Evolutionary conservation across 768 basidiomycete genomes (phyloP).

Genomic region (Floccularia luteovirens): DNA sequence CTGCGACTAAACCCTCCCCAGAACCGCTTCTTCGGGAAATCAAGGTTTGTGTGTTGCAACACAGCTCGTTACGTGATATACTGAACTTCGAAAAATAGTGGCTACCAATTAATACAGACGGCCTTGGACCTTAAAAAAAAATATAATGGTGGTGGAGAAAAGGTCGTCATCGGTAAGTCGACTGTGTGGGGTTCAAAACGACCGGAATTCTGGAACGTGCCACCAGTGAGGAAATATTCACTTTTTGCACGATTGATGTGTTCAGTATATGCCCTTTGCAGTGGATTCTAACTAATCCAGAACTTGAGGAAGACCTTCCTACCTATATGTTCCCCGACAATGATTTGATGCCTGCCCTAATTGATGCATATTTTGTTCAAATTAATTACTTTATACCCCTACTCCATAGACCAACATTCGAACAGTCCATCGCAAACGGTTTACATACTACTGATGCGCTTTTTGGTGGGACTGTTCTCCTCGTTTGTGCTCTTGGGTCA

Average conservation of each 20-base stretch:
- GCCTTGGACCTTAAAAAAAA: slow-evolving; percentile 53
- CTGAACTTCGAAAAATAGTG: slow-evolving; percentile 27
- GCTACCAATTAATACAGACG: slow-evolving; percentile 41
- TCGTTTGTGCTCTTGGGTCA: slow-evolving; percentile 63
- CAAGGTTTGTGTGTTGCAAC: slow-evolving; percentile 10
- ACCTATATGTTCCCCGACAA: slow-evolving; percentile 39
- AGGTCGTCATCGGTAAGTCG: slow-evolving; percentile 14
- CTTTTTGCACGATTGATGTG: neutral
- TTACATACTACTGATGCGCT: slow-evolving; percentile 39
- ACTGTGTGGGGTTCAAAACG: slow-evolving; percentile 15
- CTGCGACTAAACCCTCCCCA: slow-evolving; percentile 29
- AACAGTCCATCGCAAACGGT: slow-evolving; percentile 36
- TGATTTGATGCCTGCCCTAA: slow-evolving; percentile 45
- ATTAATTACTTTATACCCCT: slow-evolving; percentile 54
- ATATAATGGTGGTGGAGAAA: slow-evolving; percentile 29
- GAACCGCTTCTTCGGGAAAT: slow-evolving; percentile 41
- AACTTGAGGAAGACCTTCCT: slow-evolving; percentile 9
- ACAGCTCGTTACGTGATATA: neutral
- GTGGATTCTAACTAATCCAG: slow-evolving; percentile 23
- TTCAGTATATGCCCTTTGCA: slow-evolving; percentile 6
- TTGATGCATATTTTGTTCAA: slow-evolving; percentile 59
- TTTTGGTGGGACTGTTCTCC: slow-evolving; percentile 46
- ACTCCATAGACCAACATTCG: slow-evolving; percentile 68
- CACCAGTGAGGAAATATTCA: slow-evolving; percentile 26
- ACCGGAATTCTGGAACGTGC: slow-evolving; percentile 42